Conservation (phyloP, 345 rosid genomes). For the Populus alba region DNA sequence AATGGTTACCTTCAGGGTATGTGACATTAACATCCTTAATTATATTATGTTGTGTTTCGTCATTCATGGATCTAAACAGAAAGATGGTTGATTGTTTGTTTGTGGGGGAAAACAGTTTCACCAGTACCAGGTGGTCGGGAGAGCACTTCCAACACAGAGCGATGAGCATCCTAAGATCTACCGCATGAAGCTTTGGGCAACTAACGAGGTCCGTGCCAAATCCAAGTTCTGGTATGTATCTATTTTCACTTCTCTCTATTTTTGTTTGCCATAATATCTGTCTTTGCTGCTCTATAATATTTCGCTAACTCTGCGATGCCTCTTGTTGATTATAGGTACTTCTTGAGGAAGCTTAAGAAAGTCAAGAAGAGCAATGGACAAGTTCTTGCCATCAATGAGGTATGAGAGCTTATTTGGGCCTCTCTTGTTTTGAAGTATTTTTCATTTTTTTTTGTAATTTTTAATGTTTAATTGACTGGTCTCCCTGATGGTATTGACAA, state of each 20-base stretch:
- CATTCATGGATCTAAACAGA: neutral
- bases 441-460: neutral
- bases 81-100: neutral
- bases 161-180: conserved; percentile 58
- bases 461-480: neutral
- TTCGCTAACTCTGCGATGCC: neutral
- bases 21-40: too few species aligned
- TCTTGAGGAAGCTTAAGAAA: conserved; percentile 53
- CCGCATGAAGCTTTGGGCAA: conserved; percentile 64
- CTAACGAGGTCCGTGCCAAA: conserved; percentile 60
- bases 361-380: conserved; percentile 58
- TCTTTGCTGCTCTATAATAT: neutral
- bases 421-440: too few species aligned
- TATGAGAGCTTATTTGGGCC: neutral
- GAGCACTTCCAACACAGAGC: conserved; percentile 57
- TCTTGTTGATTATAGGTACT: conserved; percentile 31
- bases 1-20: conserved; percentile 4
- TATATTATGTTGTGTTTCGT: neutral
- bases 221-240: conserved; percentile 59
- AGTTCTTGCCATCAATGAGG: conserved; percentile 58
- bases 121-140: conserved; percentile 68
- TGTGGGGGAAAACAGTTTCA: conserved; percentile 38
- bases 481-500: neutral
- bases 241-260: neutral
- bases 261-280: neutral